phyloP scores from a whole-genome alignment of 2,329 filamentous ascomycete species.

The Talaromyces marneffei region DNA sequence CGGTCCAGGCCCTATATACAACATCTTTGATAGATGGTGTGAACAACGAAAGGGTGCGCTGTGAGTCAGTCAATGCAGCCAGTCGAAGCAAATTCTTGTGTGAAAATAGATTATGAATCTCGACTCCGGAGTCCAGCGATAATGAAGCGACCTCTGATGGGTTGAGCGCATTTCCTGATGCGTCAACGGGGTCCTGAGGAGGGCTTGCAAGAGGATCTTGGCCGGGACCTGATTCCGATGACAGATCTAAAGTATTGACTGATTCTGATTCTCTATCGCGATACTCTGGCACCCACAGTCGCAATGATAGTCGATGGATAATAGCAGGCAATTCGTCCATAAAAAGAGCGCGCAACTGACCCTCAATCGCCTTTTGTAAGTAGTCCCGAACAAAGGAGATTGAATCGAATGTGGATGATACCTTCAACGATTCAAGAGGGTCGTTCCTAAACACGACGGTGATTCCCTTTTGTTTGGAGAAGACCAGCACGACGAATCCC shows the following conservation, averaged over 20 bases:
- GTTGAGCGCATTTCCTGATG: constrained; percentile 70
- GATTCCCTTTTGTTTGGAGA: constrained; percentile 93
- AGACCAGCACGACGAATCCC: constrained; percentile 95
- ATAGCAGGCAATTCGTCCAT: constrained; percentile 98
- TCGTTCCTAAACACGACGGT: constrained; percentile 98
- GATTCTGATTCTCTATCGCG: constrained; percentile 57
- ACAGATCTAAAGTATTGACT: constrained; percentile 31
- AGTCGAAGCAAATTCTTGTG: constrained; percentile 87
- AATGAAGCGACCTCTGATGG: constrained; percentile 69
- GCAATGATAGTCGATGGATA: constrained; percentile 83
- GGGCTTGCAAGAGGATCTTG: constrained; percentile 78
- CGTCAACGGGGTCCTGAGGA: constrained; percentile 75
- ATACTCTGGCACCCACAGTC: constrained; percentile 86
- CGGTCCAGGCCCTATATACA: constrained; percentile 88
- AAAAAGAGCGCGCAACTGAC: constrained; percentile 83
- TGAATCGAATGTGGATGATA: constrained; percentile 97
- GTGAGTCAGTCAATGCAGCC: constrained; percentile 76
- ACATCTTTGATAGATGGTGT: constrained; percentile 86
- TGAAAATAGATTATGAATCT: constrained; percentile 85
- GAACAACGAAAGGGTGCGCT: constrained; percentile 83
- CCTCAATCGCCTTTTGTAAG: constrained; percentile 91
- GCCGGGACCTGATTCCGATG: constrained; percentile 54
- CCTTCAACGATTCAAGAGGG: constrained; percentile 93
- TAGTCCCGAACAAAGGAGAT: constrained; percentile 98
- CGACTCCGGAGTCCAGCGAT: constrained; percentile 70